Base-by-base conservation (phyloP, 2,329 filamentous ascomycete genomes). In the Alternaria longipes region DNA sequence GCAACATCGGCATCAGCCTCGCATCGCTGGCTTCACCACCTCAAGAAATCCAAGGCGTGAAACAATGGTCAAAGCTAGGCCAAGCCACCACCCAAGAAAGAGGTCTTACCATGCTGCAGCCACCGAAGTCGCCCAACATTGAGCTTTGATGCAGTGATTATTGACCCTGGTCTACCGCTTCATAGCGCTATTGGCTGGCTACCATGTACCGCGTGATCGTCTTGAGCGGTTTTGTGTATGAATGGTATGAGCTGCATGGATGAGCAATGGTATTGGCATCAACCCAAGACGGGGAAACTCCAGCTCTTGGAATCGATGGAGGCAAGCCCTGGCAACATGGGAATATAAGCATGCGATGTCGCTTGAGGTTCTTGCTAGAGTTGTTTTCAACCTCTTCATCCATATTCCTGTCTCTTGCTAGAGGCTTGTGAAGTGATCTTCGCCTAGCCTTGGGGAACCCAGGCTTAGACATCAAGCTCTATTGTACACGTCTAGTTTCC, bases 101-200 rank as follows among this genome's bases (percentile, higher is more conserved):
- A 50, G 14, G 30, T 50, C 49, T 54, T 58, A 47, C 41, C 28
- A 36, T 50, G 26, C 28, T 54, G 42, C 32, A 54, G 56, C 56
- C 41, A 54, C 56, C 32, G 42, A 58, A 41, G 56, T 54, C 46
- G 7, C 8, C 16, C 41, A 26, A n/a, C n/a, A 28, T 18, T 16
- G 12, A 36, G 41, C 22, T 20, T 32, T 12, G 38, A 54, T 58
- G 50, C 40, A 20, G 20, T 38, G 46, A 58, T 34, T 40, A 44
- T 14, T 22, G 26, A 46, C 32, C 41, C 41, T 38, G 14, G 49
- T 12, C 28, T 8, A 36, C 34, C 20, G 8, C 3, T 9, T 16
- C 20, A 41, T 22, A 11, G n/a, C 14, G 20, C 32, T 16, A 58
- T 54, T 54, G 56, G 56, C 11, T 46, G 32, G 16, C 36, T 24